phyloP scores from a whole-genome alignment of 257 asterid species.

The Gardenia jasminoides region DNA sequence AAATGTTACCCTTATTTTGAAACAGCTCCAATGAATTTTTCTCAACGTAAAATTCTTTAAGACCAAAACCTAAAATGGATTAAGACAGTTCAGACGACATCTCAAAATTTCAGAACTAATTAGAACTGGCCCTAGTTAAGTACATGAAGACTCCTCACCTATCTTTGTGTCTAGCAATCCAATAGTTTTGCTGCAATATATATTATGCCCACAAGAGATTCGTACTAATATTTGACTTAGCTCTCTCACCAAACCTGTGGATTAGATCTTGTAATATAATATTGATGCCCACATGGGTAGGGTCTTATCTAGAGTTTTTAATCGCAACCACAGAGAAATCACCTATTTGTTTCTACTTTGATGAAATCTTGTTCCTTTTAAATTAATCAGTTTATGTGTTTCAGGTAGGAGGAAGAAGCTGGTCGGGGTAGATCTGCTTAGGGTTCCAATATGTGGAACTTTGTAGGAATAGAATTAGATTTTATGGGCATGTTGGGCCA shows the following conservation, averaged over 20 bases:
- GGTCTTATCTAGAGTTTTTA: slow-evolving; percentile 8
- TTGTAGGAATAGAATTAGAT: neutral
- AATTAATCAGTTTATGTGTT: neutral
- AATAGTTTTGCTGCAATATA: neutral
- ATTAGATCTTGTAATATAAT: slow-evolving; percentile 9
- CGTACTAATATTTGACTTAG: neutral
- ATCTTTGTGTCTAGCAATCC: neutral
- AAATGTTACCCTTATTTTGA: neutral
- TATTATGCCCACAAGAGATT: neutral
- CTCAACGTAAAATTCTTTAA: neutral
- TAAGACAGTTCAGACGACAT: neutral
- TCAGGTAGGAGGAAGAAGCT: neutral
- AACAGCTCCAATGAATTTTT: neutral
- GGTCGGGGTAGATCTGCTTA: neutral
- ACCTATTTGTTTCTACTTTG: neutral
- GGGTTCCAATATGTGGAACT: slow-evolving; percentile 17
- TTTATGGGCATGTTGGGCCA: slow-evolving; percentile 19
- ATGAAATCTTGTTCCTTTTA: neutral
- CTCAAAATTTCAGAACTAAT: too few species aligned
- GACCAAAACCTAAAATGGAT: neutral
- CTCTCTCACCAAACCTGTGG: slow-evolving; percentile 11
- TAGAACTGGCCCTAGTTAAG: neutral
- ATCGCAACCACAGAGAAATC: neutral
- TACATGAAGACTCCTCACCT: neutral
- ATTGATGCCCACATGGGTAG: slow-evolving; percentile 22